phyloP scores from a whole-genome alignment of 805 yeast genomes.

The Cyberlindnera bimundalis region DNA sequence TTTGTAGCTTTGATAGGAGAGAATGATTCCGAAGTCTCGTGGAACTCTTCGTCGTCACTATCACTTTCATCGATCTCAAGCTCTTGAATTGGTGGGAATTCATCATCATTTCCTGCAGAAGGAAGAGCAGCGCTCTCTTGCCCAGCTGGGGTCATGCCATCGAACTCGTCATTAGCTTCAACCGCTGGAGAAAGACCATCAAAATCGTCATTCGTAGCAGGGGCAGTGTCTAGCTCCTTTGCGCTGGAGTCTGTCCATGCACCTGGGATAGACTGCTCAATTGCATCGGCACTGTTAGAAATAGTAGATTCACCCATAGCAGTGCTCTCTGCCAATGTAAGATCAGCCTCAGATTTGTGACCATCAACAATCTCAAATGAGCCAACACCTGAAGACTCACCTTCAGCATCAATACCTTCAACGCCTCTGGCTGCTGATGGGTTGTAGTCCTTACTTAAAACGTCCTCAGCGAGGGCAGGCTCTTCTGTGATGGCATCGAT shows the following conservation, averaged over 20 bases:
- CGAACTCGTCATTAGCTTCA: conserved; percentile 2
- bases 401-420: conserved; percentile 28
- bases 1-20: conserved; percentile 13
- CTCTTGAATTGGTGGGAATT: conserved; percentile 35
- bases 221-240: not conserved
- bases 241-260: conserved; percentile 22
- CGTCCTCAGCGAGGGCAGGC: conserved; percentile 31
- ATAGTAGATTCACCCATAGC: conserved; percentile 4
- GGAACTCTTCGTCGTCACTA: conserved; percentile 18
- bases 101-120: conserved; percentile 34
- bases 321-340: conserved; percentile 14
- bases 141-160: conserved; percentile 1
- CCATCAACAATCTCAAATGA: conserved; percentile 27
- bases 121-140: conserved; percentile 10
- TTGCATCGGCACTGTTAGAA: conserved; percentile 16
- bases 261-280: conserved; percentile 30
- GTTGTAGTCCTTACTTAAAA: conserved; percentile 28
- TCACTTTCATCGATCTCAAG: conserved; percentile 18
- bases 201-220: not conserved
- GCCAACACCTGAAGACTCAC: conserved; percentile 23
- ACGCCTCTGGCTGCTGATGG: conserved; percentile 11
- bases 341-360: conserved; percentile 15
- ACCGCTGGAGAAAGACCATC: conserved; percentile 1
- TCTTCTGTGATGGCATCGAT: conserved; percentile 23
- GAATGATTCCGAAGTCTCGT: conserved; percentile 18